Evolutionary conservation across 768 basidiomycete species (phyloP), one percentile per base, ranked within the genome.

Genomic region (Mycena maculata): DNA sequence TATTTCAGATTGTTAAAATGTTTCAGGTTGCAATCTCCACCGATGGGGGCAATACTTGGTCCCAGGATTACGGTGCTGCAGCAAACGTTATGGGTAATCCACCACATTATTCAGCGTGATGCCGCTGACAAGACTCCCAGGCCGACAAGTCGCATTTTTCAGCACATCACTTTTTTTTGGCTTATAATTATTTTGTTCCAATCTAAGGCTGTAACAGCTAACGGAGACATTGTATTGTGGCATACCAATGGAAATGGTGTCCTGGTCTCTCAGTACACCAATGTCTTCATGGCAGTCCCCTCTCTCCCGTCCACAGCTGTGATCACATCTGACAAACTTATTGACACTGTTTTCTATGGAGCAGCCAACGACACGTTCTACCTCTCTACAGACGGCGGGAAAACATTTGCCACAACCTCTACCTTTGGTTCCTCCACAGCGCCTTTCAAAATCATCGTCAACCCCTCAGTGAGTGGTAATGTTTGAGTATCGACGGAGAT

Each of bases 401-500:
- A 84, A 67, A 86, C 87, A 0, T 90, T 90, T 73, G 57, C 77
- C 27, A 74, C 72, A 1, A 78, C 78, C 48, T 81, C 82, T 20
- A 74, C 81, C 20, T 78, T 90, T 2, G 86, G 84, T 42, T 71
- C 81, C 10, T 88, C 87, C 7, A 83, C 82, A 9, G 76, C 82
- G 0, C 82, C 87, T 7, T 79, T 78, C 49, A 87, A 87, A 68
- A 80, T 90, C 65, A 81, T 85, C 27, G 88, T 87, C 28, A 80
- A 89, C 74, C 85, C 85, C 18, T 78, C 74, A 59, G 79, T 85
- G 5, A 84, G 85, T 4, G 88, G 88, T 11, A 88, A 90, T 72
- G 79, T 90, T 33, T 90, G 88, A 88, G 87, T 90, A 2, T 88
- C 87, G 1, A 85, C 88, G 3, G 86, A n/a, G n/a, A 88, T 74